phyloP scores from a whole-genome alignment of 2,329 filamentous ascomycete species.

The Penicillium sp. region DNA sequence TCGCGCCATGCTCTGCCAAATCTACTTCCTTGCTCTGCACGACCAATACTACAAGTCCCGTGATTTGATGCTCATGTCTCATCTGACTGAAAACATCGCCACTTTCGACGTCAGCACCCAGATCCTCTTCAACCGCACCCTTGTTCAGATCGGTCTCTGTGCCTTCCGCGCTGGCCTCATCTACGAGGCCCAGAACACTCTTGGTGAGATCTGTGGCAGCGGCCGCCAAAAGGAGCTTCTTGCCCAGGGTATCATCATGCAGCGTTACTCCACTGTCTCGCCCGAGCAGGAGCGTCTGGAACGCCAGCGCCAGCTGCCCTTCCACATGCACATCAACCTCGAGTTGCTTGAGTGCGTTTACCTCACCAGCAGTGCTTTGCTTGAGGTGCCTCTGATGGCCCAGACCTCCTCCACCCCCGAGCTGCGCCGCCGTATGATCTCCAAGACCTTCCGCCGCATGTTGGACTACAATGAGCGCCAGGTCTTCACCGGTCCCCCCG shows the following conservation, averaged over 20 bases:
- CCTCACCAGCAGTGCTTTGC: slow-evolving; percentile 97
- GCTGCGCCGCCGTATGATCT: slow-evolving; percentile 95
- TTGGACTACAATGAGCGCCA: slow-evolving; percentile 99
- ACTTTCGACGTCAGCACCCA: slow-evolving; percentile 97
- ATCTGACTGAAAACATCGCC: slow-evolving; percentile 93
- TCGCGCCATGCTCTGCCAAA: slow-evolving; percentile 95
- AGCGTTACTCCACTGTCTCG: slow-evolving; percentile 92
- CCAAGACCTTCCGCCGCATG: slow-evolving; percentile 99
- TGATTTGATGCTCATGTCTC: slow-evolving; percentile 99
- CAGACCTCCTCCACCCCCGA: slow-evolving; percentile 96
- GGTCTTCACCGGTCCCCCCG: slow-evolving; percentile 96
- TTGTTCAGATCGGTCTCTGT: slow-evolving; percentile 96
- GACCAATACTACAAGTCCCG: slow-evolving; percentile 97
- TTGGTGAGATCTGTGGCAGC: slow-evolving; percentile 97
- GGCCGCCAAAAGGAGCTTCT: slow-evolving; percentile 97
- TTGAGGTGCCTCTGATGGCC: slow-evolving; percentile 94
- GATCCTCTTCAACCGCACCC: slow-evolving; percentile 96
- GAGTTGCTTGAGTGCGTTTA: slow-evolving; percentile 98
- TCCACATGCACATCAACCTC: slow-evolving; percentile 99
- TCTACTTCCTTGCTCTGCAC: slow-evolving; percentile 96
- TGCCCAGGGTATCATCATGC: slow-evolving; percentile 97
- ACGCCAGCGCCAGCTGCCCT: slow-evolving; percentile 94
- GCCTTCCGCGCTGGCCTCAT: slow-evolving; percentile 96
- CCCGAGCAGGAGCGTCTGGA: slow-evolving; percentile 97
- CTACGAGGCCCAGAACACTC: slow-evolving; percentile 95